Conservation (phyloP, 768 basidiomycete species). For the Pleurotus tuoliensis region DNA sequence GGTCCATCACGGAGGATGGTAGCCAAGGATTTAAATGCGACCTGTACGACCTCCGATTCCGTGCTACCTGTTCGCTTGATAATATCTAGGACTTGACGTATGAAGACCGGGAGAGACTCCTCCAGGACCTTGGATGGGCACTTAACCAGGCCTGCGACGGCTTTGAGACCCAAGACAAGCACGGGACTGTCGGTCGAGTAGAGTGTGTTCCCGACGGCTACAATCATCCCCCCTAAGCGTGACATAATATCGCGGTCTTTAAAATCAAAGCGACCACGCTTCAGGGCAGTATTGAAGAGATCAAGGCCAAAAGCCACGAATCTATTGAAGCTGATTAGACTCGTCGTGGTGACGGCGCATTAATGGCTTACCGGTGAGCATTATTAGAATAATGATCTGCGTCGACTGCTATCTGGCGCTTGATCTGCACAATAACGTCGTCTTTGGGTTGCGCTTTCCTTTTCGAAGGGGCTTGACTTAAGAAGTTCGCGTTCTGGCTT, state of each 20-base stretch:
- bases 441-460: conserved; percentile 37
- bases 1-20: conserved; percentile 88
- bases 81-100: conserved; percentile 80
- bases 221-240: conserved; percentile 85
- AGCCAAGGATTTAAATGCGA: conserved; percentile 82
- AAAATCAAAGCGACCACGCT: conserved; percentile 84
- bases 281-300: conserved; percentile 82
- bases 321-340: conserved; percentile 30
- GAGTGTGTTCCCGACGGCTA: conserved; percentile 85
- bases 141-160: conserved; percentile 73
- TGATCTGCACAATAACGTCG: conserved; percentile 73
- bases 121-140: conserved; percentile 77
- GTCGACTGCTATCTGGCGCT: conserved; percentile 53
- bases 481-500: conserved; percentile 85
- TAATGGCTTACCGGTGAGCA: conserved; percentile 67
- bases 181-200: conserved; percentile 81
- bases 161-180: conserved; percentile 70
- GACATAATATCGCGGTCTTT: conserved; percentile 66
- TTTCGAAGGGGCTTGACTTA: conserved; percentile 52
- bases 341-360: neutral
- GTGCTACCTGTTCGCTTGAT: conserved; percentile 80
- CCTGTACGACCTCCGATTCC: conserved; percentile 87
- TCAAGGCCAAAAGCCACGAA: conserved; percentile 93
- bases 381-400: conserved; percentile 79
- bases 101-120: conserved; percentile 75